These are phyloP conservation scores for Cordyceps fumosorosea DNA, from an alignment of 2,329 filamentous ascomycete species.

Conservation along the genomic window DNA sequence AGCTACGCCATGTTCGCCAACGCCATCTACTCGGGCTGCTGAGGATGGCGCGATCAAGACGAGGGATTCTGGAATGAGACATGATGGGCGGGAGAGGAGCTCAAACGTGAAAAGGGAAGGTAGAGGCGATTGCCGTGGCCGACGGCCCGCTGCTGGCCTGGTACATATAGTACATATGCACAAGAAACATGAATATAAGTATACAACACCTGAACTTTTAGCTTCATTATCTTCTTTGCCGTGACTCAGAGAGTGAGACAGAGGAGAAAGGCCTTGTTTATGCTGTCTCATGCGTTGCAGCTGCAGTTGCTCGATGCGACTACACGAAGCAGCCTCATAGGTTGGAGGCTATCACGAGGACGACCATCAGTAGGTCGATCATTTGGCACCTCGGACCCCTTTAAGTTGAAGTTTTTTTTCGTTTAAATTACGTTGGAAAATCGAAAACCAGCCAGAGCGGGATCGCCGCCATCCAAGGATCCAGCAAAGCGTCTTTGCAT, in stretches of 20 bases:
- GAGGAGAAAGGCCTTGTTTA: background rate
- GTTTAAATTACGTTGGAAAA: background rate
- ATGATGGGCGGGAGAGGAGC: background rate
- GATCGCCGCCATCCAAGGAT: background rate
- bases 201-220: background rate
- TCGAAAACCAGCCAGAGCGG: background rate
- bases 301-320: background rate
- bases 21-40: conserved; percentile 12
- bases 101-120: background rate
- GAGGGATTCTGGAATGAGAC: background rate
- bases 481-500: background rate
- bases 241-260: background rate
- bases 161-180: background rate
- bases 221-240: background rate
- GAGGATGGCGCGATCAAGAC: background rate
- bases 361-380: too few relatives aligned
- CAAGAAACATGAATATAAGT: background rate
- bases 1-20: conserved; percentile 18
- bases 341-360: too few relatives aligned
- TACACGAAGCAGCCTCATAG: too few relatives aligned
- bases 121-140: background rate
- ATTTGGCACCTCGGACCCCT: too few relatives aligned
- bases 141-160: background rate
- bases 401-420: too few relatives aligned
- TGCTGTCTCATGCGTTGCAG: background rate